Evolutionary conservation across 176 grass and related monocot species (phyloP), one percentile per base, ranked within the genome.

Genomic region (Leersia perrieri): DNA sequence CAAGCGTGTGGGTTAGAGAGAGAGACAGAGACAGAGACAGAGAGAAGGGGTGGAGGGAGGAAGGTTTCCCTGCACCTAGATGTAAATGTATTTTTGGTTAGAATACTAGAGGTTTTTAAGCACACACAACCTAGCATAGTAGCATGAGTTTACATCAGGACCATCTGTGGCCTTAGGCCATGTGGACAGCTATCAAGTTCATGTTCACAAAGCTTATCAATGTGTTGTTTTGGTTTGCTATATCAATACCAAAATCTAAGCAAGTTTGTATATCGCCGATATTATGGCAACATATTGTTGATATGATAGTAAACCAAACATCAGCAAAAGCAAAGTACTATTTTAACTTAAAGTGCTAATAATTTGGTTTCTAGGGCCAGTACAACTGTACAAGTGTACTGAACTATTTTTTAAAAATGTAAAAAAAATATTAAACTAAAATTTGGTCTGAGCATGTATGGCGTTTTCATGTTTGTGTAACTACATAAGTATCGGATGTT

Each of bases 21-120:
- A 72, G 80, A 39, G 27, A 53, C 68, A 53, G 64, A 72, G 80
- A 39, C 22, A 28, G 75, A 36, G 38, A 66, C 41, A 33, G 60
- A 5, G 28, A n/a, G 18, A 28, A 2, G 41, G 51, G 25, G 53
- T 25, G 53, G 47, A 11, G 36, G 18, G 30, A 31, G 78, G 78
- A 44, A 81, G 81, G 73, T 76, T 68, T 65, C 62, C 76, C 63
- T 84, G 67, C 70, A 18, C 51, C 51, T 87, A 83, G 76, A 79
- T 64, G 75, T 41, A 42, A 76, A 51, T 68, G 70, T 51, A 18
- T n/a, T 41, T 44, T 41, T 44, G 73, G 76, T 73, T 89, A 86
- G 63, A 86, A 78, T 78, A 78, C 66, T 78, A 70, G 80, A 87
- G 75, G 75, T 84, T 80, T 75, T 72, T 76, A 75, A 87, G 79